Conservation (phyloP, 148 eudicot species). For the Tetragonia tetragonoides region DNA sequence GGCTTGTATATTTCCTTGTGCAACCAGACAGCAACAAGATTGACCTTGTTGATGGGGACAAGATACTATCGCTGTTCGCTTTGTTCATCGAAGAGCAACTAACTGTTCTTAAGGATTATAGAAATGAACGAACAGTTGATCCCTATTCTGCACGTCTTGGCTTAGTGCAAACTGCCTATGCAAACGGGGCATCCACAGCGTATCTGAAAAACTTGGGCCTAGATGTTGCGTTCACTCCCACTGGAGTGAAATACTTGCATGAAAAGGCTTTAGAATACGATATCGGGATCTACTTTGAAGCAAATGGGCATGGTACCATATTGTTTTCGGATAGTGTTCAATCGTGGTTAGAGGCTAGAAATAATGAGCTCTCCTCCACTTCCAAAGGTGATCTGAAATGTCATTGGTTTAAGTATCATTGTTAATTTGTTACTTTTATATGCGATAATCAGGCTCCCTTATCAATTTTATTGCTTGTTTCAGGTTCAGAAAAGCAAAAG, state of each 20-base stretch:
- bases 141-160: slow-evolving; percentile 52
- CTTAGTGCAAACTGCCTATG: slow-evolving; percentile 92
- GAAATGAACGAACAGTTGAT: slow-evolving; percentile 26
- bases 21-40: slow-evolving; percentile 53
- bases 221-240: slow-evolving; percentile 77
- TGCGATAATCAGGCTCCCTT: not conserved
- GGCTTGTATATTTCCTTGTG: slow-evolving; percentile 81
- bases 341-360: slow-evolving; percentile 59
- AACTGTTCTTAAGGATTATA: slow-evolving; percentile 37
- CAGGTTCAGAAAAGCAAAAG: slow-evolving; percentile 74
- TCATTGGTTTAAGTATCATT: not conserved
- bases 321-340: slow-evolving; percentile 65
- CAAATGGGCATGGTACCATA: slow-evolving; percentile 96
- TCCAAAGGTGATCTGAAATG: slow-evolving; percentile 45
- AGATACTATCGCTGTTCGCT: slow-evolving; percentile 83
- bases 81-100: slow-evolving; percentile 72
- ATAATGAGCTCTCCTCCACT: slow-evolving; percentile 43
- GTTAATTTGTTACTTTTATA: not conserved
- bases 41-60: slow-evolving; percentile 93
- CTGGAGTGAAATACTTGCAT: slow-evolving; percentile 91
- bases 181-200: slow-evolving; percentile 94
- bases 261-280: slow-evolving; percentile 83
- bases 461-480: slow-evolving; percentile 21
- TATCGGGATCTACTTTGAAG: slow-evolving; percentile 87
- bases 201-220: slow-evolving; percentile 69